These are phyloP conservation scores for Xylaria cubensis DNA, from an alignment of 495 filamentous ascomycete genomes.

Conservation along the genomic window DNA sequence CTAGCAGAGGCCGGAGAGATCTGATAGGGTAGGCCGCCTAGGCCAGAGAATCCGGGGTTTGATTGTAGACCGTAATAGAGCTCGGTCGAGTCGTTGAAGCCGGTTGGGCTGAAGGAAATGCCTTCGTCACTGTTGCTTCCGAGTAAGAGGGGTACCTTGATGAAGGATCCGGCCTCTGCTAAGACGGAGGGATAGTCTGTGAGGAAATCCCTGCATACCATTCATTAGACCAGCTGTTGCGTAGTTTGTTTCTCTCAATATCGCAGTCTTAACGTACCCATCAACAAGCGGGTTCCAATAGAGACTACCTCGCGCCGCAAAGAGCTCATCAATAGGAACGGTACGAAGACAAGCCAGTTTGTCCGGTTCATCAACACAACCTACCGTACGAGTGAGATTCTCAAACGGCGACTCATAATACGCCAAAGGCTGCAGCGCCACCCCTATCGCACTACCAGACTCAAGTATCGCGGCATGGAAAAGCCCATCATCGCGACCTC, in stretches of 20 bases:
- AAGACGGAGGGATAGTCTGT: constrained; percentile 12
- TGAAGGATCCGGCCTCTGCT: background rate
- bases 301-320: background rate
- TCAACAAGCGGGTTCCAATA: constrained; percentile 6
- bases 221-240: no score
- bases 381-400: background rate
- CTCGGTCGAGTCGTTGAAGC: constrained; percentile 4
- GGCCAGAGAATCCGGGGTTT: background rate
- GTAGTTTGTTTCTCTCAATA: no score
- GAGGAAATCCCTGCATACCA: background rate
- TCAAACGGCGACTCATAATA: background rate
- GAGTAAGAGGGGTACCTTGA: constrained; percentile 57
- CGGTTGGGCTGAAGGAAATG: constrained; percentile 11
- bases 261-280: background rate
- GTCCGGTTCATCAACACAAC: background rate
- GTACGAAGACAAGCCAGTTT: background rate
- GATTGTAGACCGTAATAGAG: background rate
- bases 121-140: constrained; percentile 66
- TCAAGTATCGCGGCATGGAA: background rate
- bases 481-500: background rate
- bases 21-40: background rate
- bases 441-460: background rate
- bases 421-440: background rate
- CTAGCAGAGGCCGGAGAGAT: constrained; percentile 4
- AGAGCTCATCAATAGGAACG: background rate